Evolutionary conservation across 352 stramenopile genomes (phyloP).

Genomic region (Poterioochromonas sp.): DNA sequence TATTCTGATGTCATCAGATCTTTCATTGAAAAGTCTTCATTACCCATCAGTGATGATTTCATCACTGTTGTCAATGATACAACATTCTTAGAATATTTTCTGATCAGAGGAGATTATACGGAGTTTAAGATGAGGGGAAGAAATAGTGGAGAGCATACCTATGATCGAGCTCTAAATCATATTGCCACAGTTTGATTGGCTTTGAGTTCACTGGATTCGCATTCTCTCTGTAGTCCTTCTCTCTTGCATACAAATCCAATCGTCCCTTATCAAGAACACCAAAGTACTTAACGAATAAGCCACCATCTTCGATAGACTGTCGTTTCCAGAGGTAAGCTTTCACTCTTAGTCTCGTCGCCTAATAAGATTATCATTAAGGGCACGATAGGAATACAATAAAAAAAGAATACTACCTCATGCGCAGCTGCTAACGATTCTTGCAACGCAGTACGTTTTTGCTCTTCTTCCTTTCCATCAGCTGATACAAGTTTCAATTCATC

Average conservation of each 20-base stretch:
- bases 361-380: too few relatives aligned
- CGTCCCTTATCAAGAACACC: neutral
- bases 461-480: too few relatives aligned
- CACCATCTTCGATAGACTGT: neutral
- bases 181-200: neutral
- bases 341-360: neutral
- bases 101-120: neutral
- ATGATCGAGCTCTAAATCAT: neutral
- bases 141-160: too few relatives aligned
- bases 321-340: neutral
- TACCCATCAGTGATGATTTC: neutral
- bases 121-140: too few relatives aligned
- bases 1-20: neutral
- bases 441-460: too few relatives aligned
- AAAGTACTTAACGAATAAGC: neutral
- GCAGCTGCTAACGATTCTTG: too few relatives aligned
- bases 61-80: neutral
- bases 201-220: neutral
- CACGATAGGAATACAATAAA: too few relatives aligned
- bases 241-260: neutral
- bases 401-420: too few relatives aligned
- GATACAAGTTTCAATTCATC: too few relatives aligned
- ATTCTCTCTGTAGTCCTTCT: neutral
- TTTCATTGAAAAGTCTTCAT: neutral
- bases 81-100: neutral